phyloP scores from a whole-genome alignment of 2,329 filamentous ascomycete genomes.

The Lasiodiplodia theobromae region DNA sequence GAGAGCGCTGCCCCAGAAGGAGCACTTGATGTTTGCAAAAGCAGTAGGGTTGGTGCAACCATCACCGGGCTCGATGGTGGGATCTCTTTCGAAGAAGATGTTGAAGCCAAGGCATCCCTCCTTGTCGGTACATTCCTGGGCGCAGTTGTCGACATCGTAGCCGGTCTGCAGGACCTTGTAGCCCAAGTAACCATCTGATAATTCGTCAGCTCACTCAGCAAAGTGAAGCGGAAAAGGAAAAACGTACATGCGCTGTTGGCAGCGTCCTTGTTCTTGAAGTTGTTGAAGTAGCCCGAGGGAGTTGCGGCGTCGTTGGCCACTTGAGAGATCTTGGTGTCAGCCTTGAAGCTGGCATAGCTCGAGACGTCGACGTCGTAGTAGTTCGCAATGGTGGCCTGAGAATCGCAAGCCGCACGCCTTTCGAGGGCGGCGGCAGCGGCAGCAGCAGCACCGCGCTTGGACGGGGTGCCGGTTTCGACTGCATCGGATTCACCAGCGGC shows the following conservation, averaged over 20 bases:
- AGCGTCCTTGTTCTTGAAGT: background rate
- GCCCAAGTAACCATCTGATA: constrained; percentile 1
- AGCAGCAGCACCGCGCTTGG: constrained; percentile 26
- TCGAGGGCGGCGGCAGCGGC: background rate
- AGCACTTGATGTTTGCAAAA: constrained; percentile 32
- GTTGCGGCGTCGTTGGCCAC: background rate
- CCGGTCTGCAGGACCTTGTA: constrained; percentile 3
- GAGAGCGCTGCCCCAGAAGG: constrained; percentile 40
- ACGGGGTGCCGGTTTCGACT: constrained; percentile 2
- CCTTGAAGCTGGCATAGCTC: background rate
- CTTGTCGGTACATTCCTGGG: constrained; percentile 27
- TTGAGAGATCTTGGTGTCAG: background rate
- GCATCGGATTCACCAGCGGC: constrained; percentile 25
- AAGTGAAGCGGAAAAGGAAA: background rate
- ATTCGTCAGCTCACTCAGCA: background rate
- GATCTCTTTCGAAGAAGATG: constrained; percentile 35
- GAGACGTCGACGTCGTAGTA: constrained; percentile 9
- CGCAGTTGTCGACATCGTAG: constrained; percentile 32
- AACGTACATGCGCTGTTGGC: constrained; percentile 10
- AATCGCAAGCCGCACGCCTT: constrained; percentile 28
- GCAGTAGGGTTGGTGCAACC: constrained; percentile 33
- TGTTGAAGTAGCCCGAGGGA: constrained; percentile 2
- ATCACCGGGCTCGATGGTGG: constrained; percentile 28
- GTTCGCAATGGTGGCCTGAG: constrained; percentile 27
- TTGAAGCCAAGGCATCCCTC: constrained; percentile 35